Conservation (phyloP, 2,329 filamentous ascomycete genomes). For the Diaporthe velutina region DNA sequence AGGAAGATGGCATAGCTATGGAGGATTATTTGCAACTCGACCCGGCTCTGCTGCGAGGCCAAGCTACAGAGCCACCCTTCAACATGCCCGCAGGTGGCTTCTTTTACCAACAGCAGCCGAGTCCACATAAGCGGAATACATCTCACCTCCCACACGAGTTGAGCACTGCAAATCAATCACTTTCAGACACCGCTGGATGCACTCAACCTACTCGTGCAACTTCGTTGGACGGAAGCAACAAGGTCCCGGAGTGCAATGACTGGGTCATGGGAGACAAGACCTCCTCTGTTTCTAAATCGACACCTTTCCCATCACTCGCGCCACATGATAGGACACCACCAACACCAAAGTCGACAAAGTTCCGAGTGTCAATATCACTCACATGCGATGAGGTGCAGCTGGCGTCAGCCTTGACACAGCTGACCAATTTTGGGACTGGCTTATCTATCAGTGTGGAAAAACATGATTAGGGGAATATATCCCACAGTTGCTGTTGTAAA, state of each 20-base stretch:
- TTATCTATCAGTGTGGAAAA: constrained; percentile 7
- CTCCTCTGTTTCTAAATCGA: neutral
- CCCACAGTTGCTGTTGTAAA: neutral
- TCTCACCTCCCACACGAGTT: neutral
- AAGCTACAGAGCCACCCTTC: neutral
- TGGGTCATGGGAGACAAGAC: constrained; percentile 12
- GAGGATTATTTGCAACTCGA: constrained; percentile 13
- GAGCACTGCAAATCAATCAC: neutral
- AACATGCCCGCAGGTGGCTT: neutral
- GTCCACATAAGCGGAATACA: neutral
- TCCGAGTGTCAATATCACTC: neutral
- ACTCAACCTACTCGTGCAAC: neutral
- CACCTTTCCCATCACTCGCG: constrained; percentile 5
- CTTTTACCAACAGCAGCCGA: neutral
- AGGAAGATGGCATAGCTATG: neutral
- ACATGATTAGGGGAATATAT: neutral
- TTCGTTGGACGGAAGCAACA: constrained; percentile 2
- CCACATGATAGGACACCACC: neutral
- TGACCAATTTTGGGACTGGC: neutral
- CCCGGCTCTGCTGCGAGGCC: neutral
- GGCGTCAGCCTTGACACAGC: neutral
- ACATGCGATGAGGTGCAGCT: constrained; percentile 10
- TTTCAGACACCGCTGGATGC: neutral
- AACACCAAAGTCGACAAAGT: constrained; percentile 5
- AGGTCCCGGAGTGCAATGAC: neutral